These are phyloP conservation scores for Pseudogymnoascus sp. DNA, from an alignment of 2,329 filamentous ascomycete genomes.

Conservation along the genomic window DNA sequence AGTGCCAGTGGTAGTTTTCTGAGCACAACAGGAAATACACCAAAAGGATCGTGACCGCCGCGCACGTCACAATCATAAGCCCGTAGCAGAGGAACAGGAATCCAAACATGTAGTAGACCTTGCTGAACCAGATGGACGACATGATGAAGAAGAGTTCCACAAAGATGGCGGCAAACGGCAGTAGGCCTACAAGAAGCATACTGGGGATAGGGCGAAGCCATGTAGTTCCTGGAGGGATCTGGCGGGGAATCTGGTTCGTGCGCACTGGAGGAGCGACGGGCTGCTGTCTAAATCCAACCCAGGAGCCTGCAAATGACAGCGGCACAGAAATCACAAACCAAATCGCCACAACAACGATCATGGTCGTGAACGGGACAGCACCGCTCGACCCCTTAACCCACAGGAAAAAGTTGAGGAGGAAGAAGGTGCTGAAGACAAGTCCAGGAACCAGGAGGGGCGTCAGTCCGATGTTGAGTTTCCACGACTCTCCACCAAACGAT, in stretches of 20 bases:
- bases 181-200: conserved; percentile 83
- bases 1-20: conserved; percentile 99
- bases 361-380: conserved; percentile 92
- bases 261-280: conserved; percentile 74
- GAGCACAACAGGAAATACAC: conserved; percentile 94
- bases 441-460: conserved; percentile 82
- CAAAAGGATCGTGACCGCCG: conserved; percentile 85
- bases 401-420: conserved; percentile 91
- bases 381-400: conserved; percentile 91
- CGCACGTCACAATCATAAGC: conserved; percentile 92
- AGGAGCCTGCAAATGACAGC: conserved; percentile 81
- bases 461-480: conserved; percentile 87
- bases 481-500: conserved; percentile 81
- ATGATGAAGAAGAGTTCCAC: conserved; percentile 99
- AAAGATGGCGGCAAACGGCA: conserved; percentile 95
- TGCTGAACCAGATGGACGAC: conserved; percentile 97
- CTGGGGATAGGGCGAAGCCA: conserved; percentile 84
- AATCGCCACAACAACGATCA: conserved; percentile 86
- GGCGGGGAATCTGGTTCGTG: conserved; percentile 95
- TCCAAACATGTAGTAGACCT: conserved; percentile 99
- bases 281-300: conserved; percentile 77
- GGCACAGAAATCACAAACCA: conserved; percentile 98
- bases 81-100: conserved; percentile 98
- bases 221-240: conserved; percentile 77
- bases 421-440: conserved; percentile 81